Percentiles rank a stretch among this genome's conserved stretches.
These are phyloP conservation scores for Dendrobium nobile DNA, from an alignment of 106 monocot species.

Conservation along the genomic window DNA sequence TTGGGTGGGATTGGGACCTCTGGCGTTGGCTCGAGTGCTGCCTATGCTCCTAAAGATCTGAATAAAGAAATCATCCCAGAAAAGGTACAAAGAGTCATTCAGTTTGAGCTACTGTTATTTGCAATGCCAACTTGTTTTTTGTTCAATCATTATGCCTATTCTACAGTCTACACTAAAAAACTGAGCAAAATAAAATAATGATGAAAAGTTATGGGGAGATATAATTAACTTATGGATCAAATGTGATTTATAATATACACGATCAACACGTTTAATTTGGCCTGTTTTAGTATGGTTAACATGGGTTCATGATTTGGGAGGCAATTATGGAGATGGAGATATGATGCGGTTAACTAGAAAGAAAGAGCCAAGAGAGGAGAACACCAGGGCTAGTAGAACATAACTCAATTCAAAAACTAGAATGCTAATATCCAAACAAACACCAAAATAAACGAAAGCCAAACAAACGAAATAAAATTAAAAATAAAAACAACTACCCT, in stretches of 20 bases:
- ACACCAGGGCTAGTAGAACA: too few relatives aligned
- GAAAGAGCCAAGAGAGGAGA: too few relatives aligned
- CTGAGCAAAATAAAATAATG: background rate
- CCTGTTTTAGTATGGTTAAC: background rate
- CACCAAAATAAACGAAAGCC: too few relatives aligned
- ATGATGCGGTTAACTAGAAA: too few relatives aligned
- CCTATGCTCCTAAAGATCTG: slow-evolving; percentile 89
- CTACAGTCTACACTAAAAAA: background rate
- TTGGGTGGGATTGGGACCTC: slow-evolving; percentile 94
- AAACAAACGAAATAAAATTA: too few relatives aligned
- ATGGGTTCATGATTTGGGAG: background rate
- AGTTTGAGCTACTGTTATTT: background rate
- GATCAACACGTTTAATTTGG: background rate
- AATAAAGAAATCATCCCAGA: slow-evolving; percentile 95
- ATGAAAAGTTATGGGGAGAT: background rate
- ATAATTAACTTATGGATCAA: background rate
- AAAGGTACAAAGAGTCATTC: slow-evolving; percentile 46
- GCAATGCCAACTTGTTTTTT: background rate
- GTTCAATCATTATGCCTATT: background rate
- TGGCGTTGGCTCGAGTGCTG: slow-evolving; percentile 85
- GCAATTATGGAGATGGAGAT: background rate
- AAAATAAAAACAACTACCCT: too few relatives aligned
- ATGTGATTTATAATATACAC: background rate
- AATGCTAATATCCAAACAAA: too few relatives aligned
- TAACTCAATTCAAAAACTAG: too few relatives aligned